Evolutionary conservation across 352 stramenopile species (phyloP).

Genomic region (Phytophthora sansomeana): DNA sequence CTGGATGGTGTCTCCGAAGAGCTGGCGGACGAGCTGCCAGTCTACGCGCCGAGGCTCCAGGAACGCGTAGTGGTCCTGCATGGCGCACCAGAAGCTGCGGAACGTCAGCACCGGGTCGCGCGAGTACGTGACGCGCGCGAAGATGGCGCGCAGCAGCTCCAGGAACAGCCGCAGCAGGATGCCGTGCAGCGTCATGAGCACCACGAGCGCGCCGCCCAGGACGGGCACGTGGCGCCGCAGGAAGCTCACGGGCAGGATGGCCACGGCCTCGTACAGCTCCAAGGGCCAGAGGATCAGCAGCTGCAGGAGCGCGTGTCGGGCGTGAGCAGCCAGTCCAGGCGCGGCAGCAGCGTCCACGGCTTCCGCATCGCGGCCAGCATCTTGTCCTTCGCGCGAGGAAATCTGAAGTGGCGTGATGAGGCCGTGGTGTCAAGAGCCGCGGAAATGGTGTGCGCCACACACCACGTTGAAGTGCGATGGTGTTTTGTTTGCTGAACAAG

Average conservation of each 20-base stretch:
- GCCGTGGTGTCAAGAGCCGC: conserved; percentile 18
- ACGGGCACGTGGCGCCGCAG: conserved; percentile 78
- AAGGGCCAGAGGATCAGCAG: conserved; percentile 67
- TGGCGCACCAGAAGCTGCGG: conserved; percentile 70
- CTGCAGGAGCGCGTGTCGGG: conserved; percentile 63
- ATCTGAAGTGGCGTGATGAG: conserved; percentile 25
- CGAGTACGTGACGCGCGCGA: conserved; percentile 75
- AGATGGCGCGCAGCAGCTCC: conserved; percentile 68
- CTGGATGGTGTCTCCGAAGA: conserved; percentile 77
- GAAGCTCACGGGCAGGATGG: conserved; percentile 80
- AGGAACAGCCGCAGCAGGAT: conserved; percentile 76
- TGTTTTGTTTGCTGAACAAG: background rate
- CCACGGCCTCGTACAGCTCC: conserved; percentile 78
- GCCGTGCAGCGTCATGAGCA: conserved; percentile 80
- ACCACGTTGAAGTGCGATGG: conserved; percentile 5
- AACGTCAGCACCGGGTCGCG: conserved; percentile 76
- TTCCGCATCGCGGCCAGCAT: conserved; percentile 28
- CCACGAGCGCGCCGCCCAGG: conserved; percentile 75
- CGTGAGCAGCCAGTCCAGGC: conserved; percentile 45
- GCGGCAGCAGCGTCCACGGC: conserved; percentile 34
- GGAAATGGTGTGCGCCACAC: conserved; percentile 3
- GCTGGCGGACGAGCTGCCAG: conserved; percentile 73
- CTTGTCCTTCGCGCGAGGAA: background rate
- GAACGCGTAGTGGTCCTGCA: conserved; percentile 79
- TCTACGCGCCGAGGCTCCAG: conserved; percentile 56